Evolutionary conservation across 2,329 filamentous ascomycete species (phyloP).

Genomic region (Pestalotiopsis sp.): DNA sequence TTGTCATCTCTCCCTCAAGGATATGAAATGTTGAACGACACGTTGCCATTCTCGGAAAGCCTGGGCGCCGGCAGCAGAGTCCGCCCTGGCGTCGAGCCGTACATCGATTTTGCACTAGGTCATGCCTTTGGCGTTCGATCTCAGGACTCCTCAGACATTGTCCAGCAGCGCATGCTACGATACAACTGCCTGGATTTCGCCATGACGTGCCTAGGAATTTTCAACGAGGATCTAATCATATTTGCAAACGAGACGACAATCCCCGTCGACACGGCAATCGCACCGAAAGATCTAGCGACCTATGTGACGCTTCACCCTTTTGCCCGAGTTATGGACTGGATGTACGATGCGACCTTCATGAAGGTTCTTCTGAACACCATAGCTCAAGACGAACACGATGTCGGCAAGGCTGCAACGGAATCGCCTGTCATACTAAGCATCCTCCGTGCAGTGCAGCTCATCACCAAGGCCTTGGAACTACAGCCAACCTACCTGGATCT

Average conservation of each 20-base stretch:
- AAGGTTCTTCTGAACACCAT: slow-evolving; percentile 76
- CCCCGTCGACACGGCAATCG: slow-evolving; percentile 74
- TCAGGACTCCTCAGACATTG: slow-evolving; percentile 65
- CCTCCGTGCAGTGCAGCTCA: slow-evolving; percentile 78
- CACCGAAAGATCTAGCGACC: slow-evolving; percentile 71
- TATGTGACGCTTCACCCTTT: slow-evolving; percentile 94
- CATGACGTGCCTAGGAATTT: slow-evolving; percentile 75
- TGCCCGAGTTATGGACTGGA: slow-evolving; percentile 93
- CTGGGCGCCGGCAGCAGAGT: slow-evolving; percentile 75
- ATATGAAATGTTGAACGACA: slow-evolving; percentile 68
- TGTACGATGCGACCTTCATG: slow-evolving; percentile 91
- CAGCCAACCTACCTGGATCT: slow-evolving; percentile 92
- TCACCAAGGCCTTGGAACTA: slow-evolving; percentile 80
- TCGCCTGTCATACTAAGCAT: slow-evolving; percentile 83
- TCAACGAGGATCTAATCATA: slow-evolving; percentile 92
- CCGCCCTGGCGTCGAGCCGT: slow-evolving; percentile 85
- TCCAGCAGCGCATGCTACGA: slow-evolving; percentile 73
- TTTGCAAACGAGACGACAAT: slow-evolving; percentile 80
- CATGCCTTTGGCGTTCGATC: slow-evolving; percentile 72
- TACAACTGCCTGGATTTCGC: slow-evolving; percentile 86
- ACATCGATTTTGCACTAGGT: slow-evolving; percentile 88
- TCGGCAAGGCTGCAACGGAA: slow-evolving; percentile 73
- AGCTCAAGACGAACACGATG: slow-evolving; percentile 73
- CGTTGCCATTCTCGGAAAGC: slow-evolving; percentile 83
- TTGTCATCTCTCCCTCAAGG: slow-evolving; percentile 69